Evolutionary conservation across 805 yeast species (phyloP).

Genomic region (Saccharomycodes ludwigii): DNA sequence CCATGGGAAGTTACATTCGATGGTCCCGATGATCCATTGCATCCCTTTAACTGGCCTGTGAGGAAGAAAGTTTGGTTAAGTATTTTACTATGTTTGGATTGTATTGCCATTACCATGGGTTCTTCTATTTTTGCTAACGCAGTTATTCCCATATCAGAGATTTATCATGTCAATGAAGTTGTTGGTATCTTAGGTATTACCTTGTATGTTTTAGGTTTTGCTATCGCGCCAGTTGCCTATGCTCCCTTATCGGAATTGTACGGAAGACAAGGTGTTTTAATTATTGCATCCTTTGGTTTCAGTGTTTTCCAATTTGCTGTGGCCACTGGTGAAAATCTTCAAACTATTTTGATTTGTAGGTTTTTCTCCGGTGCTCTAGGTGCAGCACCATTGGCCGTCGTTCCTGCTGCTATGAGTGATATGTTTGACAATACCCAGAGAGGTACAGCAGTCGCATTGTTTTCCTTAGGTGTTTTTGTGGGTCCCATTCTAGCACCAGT

Average conservation of each 20-base stretch:
- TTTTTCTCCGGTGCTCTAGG: slow-evolving; percentile 75
- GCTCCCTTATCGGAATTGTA: slow-evolving; percentile 77
- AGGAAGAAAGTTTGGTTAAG: slow-evolving; percentile 34
- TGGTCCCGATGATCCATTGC: slow-evolving; percentile 68
- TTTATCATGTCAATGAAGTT: slow-evolving; percentile 49
- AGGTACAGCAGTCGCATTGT: slow-evolving; percentile 65
- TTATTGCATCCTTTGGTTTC: slow-evolving; percentile 45
- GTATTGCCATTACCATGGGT: slow-evolving; percentile 54
- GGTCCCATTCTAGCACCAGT: slow-evolving; percentile 83
- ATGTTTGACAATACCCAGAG: slow-evolving; percentile 52
- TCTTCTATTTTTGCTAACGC: slow-evolving; percentile 75
- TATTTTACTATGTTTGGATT: slow-evolving; percentile 33
- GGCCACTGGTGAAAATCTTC: slow-evolving; percentile 69
- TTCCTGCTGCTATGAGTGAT: slow-evolving; percentile 81
- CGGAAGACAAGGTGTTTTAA: slow-evolving; percentile 54
- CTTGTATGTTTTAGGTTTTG: slow-evolving; percentile 83
- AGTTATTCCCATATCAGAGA: slow-evolving; percentile 31
- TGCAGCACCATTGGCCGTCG: slow-evolving; percentile 76
- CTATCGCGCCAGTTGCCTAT: slow-evolving; percentile 84
- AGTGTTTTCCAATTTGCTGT: slow-evolving; percentile 55
- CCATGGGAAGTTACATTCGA: slow-evolving; percentile 58
- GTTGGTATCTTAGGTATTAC: slow-evolving; percentile 72
- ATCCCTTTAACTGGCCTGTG: slow-evolving; percentile 69
- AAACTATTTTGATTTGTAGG: slow-evolving; percentile 64
- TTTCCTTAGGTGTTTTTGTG: slow-evolving; percentile 58